These are phyloP conservation scores for Colletotrichum eremochloae DNA, from an alignment of 2,329 filamentous ascomycete species.

Conservation along the genomic window DNA sequence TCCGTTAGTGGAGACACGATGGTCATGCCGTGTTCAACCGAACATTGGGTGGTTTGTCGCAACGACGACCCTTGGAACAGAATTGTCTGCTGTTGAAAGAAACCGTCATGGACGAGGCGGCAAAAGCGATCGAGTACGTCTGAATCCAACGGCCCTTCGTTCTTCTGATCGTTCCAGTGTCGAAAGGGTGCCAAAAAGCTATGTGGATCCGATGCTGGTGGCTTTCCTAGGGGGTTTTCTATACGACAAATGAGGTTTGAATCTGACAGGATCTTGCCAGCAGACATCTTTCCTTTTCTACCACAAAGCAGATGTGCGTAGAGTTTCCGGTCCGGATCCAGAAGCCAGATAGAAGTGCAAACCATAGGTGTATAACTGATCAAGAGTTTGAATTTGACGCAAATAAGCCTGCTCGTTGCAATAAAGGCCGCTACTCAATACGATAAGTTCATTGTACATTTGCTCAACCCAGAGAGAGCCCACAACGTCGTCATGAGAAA, in stretches of 20 bases:
- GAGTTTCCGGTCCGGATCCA: neutral
- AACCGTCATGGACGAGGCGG: neutral
- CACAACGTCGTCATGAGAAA: neutral
- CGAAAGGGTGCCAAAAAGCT: neutral
- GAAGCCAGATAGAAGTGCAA: neutral
- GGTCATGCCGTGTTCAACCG: neutral
- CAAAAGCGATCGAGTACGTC: neutral
- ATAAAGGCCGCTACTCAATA: too few relatives aligned
- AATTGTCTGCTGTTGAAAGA: too few relatives aligned
- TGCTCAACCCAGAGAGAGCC: neutral
- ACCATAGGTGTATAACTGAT: neutral
- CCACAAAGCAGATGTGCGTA: neutral
- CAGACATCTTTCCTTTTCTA: neutral
- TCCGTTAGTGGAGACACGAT: neutral
- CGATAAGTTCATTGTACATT: too few relatives aligned
- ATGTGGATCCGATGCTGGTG: neutral
- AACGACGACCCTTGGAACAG: conserved; percentile 7
- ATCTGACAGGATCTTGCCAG: neutral
- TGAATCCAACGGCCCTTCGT: neutral
- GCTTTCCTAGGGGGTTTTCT: neutral
- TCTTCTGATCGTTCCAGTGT: neutral
- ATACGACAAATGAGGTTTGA: neutral
- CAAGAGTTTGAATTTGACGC: neutral
- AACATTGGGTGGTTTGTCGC: neutral
- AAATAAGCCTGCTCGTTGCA: neutral